Evolutionary conservation across 768 basidiomycete genomes (phyloP).

Genomic region (Tricholoma saponaceum): DNA sequence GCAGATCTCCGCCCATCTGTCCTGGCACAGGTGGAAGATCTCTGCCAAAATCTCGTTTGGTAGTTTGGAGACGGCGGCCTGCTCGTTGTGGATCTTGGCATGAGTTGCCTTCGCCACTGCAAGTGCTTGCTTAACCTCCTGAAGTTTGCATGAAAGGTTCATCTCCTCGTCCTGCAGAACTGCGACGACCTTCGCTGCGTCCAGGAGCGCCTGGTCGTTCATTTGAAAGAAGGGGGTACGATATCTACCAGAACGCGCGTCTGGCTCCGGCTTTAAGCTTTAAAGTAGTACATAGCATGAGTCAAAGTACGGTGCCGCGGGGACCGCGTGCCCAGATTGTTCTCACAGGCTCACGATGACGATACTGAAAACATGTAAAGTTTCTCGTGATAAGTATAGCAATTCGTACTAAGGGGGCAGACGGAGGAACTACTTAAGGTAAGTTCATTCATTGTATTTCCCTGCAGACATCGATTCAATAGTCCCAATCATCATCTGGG

Average conservation of each 20-base stretch:
- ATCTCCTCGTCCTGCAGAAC: conserved; percentile 24
- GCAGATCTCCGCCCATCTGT: conserved; percentile 3
- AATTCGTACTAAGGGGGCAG: too few species aligned
- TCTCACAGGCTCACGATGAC: too few species aligned
- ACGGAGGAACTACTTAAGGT: too few species aligned
- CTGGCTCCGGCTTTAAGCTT: not conserved
- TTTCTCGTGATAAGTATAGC: too few species aligned
- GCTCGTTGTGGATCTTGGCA: conserved; percentile 30
- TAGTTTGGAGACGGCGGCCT: conserved; percentile 29
- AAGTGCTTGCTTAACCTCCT: conserved; percentile 28
- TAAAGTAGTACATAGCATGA: not conserved
- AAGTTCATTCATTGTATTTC: too few species aligned
- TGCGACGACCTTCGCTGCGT: not conserved
- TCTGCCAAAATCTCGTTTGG: conserved; percentile 37
- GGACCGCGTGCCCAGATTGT: too few species aligned
- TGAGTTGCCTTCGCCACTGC: conserved; percentile 25
- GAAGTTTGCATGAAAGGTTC: conserved; percentile 29
- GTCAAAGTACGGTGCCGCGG: not conserved
- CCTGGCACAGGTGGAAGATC: conserved; percentile 34
- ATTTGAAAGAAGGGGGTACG: not conserved
- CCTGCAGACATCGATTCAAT: too few species aligned
- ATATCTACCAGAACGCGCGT: not conserved
- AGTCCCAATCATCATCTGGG: conserved; percentile 7
- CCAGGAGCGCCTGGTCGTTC: not conserved
- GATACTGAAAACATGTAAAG: too few species aligned